Evolutionary conservation across 2,329 filamentous ascomycete species (phyloP), one percentile per base, ranked within the genome.

Genomic region (Dichotomopilus funicola): DNA sequence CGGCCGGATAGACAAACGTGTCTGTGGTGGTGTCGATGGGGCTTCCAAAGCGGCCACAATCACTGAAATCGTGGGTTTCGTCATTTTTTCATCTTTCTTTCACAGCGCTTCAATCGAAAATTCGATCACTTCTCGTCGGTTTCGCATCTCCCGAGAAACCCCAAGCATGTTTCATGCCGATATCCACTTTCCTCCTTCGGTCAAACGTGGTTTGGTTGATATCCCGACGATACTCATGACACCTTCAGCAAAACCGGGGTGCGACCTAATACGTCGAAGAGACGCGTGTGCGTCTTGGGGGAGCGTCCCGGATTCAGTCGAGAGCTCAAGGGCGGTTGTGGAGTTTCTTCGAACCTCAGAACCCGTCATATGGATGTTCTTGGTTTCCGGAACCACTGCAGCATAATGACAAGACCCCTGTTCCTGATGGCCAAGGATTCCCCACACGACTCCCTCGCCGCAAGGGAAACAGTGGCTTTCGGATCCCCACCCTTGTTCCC

Each of bases 141-240:
- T 68, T 69, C 65, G 66, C 57, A 65, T 65, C 51, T 57, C 57
- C 60, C 61, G 59, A 61, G 64, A 63, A 68, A 65, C 63, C 51
- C 57, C 60, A 54, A 58, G 52, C 44, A 55, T 19, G 58, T 62
- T 62, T 65, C 56, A 64, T 63, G 60, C 63, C 60, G 57, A 53
- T 53, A 51, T 54, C 58, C 53, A 55, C 45, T 44, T 57, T 48
- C 38, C 46, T 51, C 44, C 51, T 57, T 13, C 38, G 40, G 54
- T 40, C 49, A 43, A 44, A 43, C 33, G 38, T 54, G 41, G 13
- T 46, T 52, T 49, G 51, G 56, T 37, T 51, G 55, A 60, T 60
- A 27, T 49, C 36, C 42, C 27, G 27, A 35, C 12, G 11, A 7
- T 34, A 34, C 27, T 36, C 35, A 50, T 35, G 35, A 12, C 36